Evolutionary conservation across 208 protist species (phyloP).

Genomic region (Acanthamoeba castellanii): DNA sequence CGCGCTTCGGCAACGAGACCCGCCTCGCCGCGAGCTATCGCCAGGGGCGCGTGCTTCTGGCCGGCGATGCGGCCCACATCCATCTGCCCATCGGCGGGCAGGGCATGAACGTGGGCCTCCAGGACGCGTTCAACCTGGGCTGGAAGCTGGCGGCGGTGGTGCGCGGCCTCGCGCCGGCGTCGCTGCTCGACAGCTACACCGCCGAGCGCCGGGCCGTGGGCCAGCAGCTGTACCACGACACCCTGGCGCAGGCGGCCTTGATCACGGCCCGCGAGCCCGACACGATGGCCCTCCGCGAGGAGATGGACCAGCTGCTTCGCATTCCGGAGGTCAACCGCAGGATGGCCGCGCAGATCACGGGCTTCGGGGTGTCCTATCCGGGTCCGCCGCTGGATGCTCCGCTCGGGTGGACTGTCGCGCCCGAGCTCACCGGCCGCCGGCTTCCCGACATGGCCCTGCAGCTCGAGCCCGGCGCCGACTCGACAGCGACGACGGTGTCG

Average conservation of each 20-base stretch:
- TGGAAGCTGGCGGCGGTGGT: constrained; percentile 22
- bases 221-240: background rate
- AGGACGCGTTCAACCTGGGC: constrained; percentile 45
- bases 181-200: constrained; percentile 16
- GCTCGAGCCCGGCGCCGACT: background rate
- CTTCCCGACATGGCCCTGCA: background rate
- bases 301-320: background rate
- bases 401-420: background rate
- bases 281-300: background rate
- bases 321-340: background rate
- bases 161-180: background rate
- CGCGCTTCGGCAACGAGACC: background rate
- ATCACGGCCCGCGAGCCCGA: background rate
- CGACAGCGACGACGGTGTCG: background rate
- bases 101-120: constrained; percentile 46
- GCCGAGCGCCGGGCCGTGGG: background rate
- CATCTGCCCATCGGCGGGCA: constrained; percentile 21
- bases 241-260: background rate
- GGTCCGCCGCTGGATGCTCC: background rate
- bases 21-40: background rate
- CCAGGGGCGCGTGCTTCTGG: background rate
- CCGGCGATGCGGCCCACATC: constrained; percentile 48
- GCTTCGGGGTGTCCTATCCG: background rate
- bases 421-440: background rate
- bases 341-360: background rate